These are phyloP conservation scores for Chamaecyparis obtusa DNA, from an alignment of 75 land plant species.

Conservation along the genomic window DNA sequence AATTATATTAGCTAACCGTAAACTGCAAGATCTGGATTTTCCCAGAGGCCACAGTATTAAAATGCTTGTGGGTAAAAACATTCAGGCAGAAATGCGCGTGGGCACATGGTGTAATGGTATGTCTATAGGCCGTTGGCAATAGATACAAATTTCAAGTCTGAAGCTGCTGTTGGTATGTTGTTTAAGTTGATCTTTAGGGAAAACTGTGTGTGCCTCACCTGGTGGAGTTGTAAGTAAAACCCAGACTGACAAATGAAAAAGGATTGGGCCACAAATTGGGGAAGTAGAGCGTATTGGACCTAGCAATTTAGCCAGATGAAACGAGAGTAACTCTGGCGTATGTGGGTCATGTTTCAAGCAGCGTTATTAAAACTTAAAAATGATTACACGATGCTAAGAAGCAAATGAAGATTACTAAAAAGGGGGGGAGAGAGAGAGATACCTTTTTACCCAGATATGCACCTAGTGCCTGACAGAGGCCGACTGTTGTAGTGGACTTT, in stretches of 20 bases:
- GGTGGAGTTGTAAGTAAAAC: too few relatives aligned
- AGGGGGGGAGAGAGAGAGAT: constrained; percentile 8
- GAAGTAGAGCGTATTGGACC: background rate
- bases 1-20: background rate
- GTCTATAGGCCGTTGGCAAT: too few relatives aligned
- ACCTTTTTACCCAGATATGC: constrained; percentile 97
- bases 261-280: background rate
- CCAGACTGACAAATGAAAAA: too few relatives aligned
- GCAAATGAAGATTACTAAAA: background rate
- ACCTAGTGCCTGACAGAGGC: constrained; percentile 94
- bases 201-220: too few relatives aligned
- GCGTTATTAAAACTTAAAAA: background rate
- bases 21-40: background rate
- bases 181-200: too few relatives aligned
- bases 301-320: background rate
- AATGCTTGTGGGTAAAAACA: background rate
- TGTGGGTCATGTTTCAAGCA: background rate
- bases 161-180: too few relatives aligned
- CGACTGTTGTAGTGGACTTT: constrained; percentile 96
- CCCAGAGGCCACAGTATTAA: background rate
- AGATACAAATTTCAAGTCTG: too few relatives aligned
- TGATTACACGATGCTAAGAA: background rate
- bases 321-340: background rate
- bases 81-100: background rate
- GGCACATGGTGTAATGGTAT: too few relatives aligned